These are phyloP conservation scores for Beauveria pseudobassiana DNA, from an alignment of 2,329 filamentous ascomycete genomes.

Conservation along the genomic window DNA sequence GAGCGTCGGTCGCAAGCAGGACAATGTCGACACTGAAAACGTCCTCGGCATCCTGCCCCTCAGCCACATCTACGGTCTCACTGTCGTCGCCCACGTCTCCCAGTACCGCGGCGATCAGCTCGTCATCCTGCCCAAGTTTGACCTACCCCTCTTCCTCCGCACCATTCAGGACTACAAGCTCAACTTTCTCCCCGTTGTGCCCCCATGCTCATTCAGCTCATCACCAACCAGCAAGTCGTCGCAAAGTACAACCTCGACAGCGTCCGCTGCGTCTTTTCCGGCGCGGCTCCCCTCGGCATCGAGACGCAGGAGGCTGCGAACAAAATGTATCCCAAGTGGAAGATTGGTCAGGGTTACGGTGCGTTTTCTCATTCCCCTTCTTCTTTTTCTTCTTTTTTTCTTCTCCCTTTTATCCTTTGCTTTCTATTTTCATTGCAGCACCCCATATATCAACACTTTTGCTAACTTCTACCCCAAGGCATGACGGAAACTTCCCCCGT, in stretches of 20 bases:
- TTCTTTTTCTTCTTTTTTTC: background rate
- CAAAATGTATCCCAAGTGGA: slow-evolving; percentile 55
- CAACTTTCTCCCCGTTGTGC: slow-evolving; percentile 59
- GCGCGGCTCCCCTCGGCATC: slow-evolving; percentile 65
- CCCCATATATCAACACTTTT: no score
- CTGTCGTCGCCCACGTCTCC: slow-evolving; percentile 59
- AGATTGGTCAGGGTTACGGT: slow-evolving; percentile 67
- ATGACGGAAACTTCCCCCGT: slow-evolving; percentile 69
- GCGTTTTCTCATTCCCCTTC: slow-evolving; percentile 10
- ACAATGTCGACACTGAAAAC: slow-evolving; percentile 33
- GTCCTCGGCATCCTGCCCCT: slow-evolving; percentile 66
- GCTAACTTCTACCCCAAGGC: slow-evolving; percentile 30
- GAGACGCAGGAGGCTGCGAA: slow-evolving; percentile 59
- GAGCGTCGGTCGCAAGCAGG: slow-evolving; percentile 27
- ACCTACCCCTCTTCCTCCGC: slow-evolving; percentile 55
- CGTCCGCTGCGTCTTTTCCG: slow-evolving; percentile 59
- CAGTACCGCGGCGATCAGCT: slow-evolving; percentile 66
- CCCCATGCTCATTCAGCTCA: slow-evolving; percentile 69
- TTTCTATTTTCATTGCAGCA: no score
- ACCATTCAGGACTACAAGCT: slow-evolving; percentile 65
- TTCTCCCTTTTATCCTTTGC: no score
- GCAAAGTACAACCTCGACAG: slow-evolving; percentile 62
- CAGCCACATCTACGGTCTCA: slow-evolving; percentile 74
- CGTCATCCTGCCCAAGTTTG: slow-evolving; percentile 69
- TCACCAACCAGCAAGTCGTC: slow-evolving; percentile 52